Evolutionary conservation across 177 flowering plant species (phyloP).

Genomic region (Telopea speciosissima): DNA sequence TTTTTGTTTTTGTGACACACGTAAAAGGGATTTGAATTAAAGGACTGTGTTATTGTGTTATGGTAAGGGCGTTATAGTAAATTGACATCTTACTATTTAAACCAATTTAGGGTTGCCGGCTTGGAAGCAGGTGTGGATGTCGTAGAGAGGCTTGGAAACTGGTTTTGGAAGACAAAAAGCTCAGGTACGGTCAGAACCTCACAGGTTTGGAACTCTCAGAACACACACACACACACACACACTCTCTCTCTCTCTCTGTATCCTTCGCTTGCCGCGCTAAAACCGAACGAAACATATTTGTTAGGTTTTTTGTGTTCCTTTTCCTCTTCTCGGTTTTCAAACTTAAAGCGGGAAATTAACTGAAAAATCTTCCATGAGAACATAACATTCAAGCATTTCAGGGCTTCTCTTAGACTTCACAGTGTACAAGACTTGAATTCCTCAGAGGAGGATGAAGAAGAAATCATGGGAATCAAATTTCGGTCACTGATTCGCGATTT

Average conservation of each 20-base stretch:
- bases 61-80: background rate
- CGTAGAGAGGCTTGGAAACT: constrained; percentile 39
- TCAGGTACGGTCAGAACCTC: constrained; percentile 26
- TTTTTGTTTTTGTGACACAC: too few relatives aligned
- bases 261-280: too few relatives aligned
- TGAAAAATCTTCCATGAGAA: background rate
- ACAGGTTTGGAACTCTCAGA: constrained; percentile 26
- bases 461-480: background rate
- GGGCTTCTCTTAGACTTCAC: constrained; percentile 5
- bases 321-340: background rate
- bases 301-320: constrained; percentile 3
- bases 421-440: background rate
- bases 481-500: background rate
- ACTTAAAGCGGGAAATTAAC: background rate
- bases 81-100: background rate
- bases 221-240: too few relatives aligned
- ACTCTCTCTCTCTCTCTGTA: too few relatives aligned
- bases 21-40: too few relatives aligned
- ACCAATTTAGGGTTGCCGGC: constrained; percentile 11
- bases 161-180: constrained; percentile 18
- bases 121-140: constrained; percentile 30
- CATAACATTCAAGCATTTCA: background rate
- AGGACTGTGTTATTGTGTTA: too few relatives aligned
- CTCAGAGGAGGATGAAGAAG: constrained; percentile 8
- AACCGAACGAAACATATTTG: constrained; percentile 9